phyloP scores from a whole-genome alignment of 116 monocot genomes.

The Phalaenopsis hybrid region DNA sequence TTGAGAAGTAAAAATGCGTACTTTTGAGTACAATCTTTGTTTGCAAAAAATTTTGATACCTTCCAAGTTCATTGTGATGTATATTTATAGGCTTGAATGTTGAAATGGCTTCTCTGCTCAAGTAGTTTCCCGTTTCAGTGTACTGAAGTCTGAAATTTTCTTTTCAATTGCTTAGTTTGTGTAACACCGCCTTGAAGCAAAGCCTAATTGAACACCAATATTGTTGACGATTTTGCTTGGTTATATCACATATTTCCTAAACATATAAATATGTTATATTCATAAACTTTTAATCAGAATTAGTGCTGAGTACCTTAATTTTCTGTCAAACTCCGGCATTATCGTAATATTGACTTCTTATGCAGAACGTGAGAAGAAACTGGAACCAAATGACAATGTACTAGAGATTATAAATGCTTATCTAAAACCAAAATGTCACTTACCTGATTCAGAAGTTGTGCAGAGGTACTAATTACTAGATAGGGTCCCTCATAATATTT shows the following conservation, averaged over 20 bases:
- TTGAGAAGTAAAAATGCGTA: too few species aligned
- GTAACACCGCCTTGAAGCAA: neutral
- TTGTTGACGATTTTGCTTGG: neutral
- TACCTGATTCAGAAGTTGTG: conserved; percentile 66
- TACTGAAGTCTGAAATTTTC: too few species aligned
- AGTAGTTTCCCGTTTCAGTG: neutral
- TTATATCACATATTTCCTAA: neutral
- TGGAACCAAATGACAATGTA: conserved; percentile 23
- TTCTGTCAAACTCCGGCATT: neutral
- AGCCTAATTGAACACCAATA: neutral
- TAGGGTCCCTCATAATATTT: neutral
- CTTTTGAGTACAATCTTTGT: too few species aligned
- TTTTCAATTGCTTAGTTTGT: too few species aligned
- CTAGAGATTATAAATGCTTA: conserved; percentile 63
- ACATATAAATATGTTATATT: neutral
- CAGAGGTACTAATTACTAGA: conserved; percentile 36
- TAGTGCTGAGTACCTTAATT: neutral
- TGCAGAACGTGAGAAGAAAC: conserved; percentile 10
- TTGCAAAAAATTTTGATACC: too few species aligned
- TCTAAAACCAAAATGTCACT: conserved; percentile 89
- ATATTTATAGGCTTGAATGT: too few species aligned
- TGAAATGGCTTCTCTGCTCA: too few species aligned
- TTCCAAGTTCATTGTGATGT: too few species aligned
- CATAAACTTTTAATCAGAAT: neutral
- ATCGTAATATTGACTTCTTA: conserved; percentile 4